These are phyloP conservation scores for Collybia sordida DNA, from an alignment of 768 basidiomycete species.

Conservation along the genomic window DNA sequence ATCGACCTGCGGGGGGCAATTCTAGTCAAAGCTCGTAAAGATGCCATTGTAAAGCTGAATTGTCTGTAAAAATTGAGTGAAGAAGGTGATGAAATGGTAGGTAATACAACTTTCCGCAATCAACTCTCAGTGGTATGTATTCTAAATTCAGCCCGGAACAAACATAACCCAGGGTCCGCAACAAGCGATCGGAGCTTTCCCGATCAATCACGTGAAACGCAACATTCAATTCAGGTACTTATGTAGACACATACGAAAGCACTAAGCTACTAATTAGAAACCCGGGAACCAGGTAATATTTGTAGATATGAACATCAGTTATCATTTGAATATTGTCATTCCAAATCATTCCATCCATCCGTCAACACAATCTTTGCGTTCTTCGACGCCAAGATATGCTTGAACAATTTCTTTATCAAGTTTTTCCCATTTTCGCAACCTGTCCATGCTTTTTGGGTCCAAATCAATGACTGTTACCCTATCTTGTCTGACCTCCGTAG, in stretches of 20 bases:
- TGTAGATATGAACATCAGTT: no score
- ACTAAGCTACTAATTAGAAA: background rate
- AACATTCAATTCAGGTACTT: background rate
- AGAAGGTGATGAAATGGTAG: no score
- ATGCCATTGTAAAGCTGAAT: constrained; percentile 6
- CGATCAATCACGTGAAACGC: constrained; percentile 9
- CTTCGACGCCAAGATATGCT: constrained; percentile 32
- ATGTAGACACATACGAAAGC: no score
- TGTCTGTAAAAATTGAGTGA: no score
- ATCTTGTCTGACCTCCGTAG: constrained; percentile 15
- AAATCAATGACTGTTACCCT: constrained; percentile 79
- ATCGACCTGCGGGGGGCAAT: background rate
- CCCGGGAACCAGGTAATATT: background rate
- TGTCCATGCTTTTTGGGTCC: constrained; percentile 72
- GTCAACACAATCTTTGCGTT: constrained; percentile 32
- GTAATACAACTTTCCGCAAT: no score
- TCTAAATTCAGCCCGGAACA: background rate
- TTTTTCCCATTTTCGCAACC: constrained; percentile 68
- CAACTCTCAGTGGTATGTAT: no score
- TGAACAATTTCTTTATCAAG: constrained; percentile 69
- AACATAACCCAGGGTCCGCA: no score
- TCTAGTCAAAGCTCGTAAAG: constrained; percentile 9
- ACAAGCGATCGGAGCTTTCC: constrained; percentile 15
- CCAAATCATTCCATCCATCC: constrained; percentile 11
- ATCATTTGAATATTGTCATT: no score